Evolutionary conservation across 805 yeast species (phyloP).

Genomic region (Zygoascus flipseniorum): DNA sequence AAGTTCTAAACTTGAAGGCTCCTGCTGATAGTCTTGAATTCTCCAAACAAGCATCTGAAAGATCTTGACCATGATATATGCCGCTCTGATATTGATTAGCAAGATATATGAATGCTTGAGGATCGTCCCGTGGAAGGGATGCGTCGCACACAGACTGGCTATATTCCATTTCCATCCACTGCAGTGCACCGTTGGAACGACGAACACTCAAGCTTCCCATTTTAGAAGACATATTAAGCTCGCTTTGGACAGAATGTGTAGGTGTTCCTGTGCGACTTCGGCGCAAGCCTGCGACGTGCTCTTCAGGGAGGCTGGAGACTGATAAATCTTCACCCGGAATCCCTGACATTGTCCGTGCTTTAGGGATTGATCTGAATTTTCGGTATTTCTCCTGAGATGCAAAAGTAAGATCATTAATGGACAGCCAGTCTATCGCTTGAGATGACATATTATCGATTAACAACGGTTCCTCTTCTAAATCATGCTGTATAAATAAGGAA

Average conservation of each 20-base stretch:
- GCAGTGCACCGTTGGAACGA: neutral
- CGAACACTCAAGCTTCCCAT: neutral
- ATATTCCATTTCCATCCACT: conserved; percentile 2
- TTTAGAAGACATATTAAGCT: neutral
- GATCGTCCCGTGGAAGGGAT: conserved; percentile 11
- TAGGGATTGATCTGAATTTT: neutral
- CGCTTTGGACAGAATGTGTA: neutral
- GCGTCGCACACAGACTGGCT: conserved; percentile 12
- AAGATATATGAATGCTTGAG: conserved; percentile 13
- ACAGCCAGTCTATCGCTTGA: conserved; percentile 52
- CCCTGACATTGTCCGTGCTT: neutral
- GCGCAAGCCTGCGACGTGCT: neutral
- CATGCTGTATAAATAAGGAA: conserved; percentile 39
- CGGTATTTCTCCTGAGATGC: conserved; percentile 37
- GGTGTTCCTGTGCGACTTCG: neutral
- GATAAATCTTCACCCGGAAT: neutral
- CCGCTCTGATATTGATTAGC: conserved; percentile 16
- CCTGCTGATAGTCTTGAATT: conserved; percentile 43
- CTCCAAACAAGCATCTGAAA: conserved; percentile 46
- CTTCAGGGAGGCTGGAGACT: neutral
- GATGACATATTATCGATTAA: conserved; percentile 44
- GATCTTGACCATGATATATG: conserved; percentile 35
- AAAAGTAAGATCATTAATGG: conserved; percentile 41
- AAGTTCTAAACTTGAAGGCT: conserved; percentile 43
- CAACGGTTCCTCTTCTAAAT: conserved; percentile 35